Evolutionary conservation across 345 rosid genomes (phyloP), one percentile per base, ranked within the genome.

Genomic region (Jatropha curcas): DNA sequence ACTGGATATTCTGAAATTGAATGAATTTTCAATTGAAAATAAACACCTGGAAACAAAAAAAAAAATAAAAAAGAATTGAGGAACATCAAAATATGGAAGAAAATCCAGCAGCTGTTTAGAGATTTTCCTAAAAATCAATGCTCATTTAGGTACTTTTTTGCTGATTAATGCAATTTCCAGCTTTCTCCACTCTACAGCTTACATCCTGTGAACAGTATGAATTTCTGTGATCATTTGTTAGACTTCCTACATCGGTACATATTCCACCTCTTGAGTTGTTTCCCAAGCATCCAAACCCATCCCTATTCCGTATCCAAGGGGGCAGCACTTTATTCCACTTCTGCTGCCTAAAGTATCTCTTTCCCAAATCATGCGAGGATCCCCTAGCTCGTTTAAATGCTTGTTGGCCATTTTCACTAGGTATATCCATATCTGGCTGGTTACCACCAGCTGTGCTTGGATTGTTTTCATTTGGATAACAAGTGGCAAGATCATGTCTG

Each of bases 321-420:
- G 94, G 98, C 5, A 84, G 86, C 74, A 79, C 75, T 61, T 74
- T 71, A 67, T 75, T 87, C 83, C 85, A 84, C 78, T 90, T 93
- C 81, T 89, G 97, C 81, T 90, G 97, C 83, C 85, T 85, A 64
- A 89, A 93, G 87, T 88, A 90, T 80, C 87, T 86, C 71, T 73
- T 88, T 65, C 94, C 91, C 82, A 93, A 71, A 82, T 88, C 94
- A 59, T 74, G 70, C 1, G 89, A 81, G 22, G 83, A 77, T 50
- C 71, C 89, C 80, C 84, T 88, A 68, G 74, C 77, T 63, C 92
- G 82, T 80, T 84, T 92, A 31, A 70, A 71, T 58, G 70, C 1
- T 51, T 74, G 84, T 33, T 78, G 88, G 74, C 48, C 67, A 7
- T 78, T 70, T 27, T 70, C 77, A 68, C 72, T 84, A 35, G 85